Base-by-base conservation (phyloP, 768 basidiomycete species). In the Obba rivulosa region DNA sequence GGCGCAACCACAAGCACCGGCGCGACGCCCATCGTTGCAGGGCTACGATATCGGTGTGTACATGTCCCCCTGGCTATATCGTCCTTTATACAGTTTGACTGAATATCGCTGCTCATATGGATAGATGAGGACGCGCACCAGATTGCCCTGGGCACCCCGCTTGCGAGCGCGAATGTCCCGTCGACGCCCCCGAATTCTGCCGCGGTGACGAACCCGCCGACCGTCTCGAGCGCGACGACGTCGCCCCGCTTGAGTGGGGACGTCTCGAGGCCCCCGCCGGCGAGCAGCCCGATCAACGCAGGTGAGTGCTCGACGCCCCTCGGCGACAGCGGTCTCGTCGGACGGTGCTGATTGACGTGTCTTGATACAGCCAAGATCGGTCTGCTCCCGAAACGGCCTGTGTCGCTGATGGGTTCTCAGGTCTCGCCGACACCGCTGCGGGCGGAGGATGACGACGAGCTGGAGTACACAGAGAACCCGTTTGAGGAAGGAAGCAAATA, bases 381-480 rank as follows among this genome's bases (percentile, higher is more conserved):
- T 20, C 63, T 89, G 21, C 68, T 88, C 17, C 86, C 86, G 4
- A 87, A 86, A 65, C 77, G 81, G 0, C 85, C 86, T 5, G 86
- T 89, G 13, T 81, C 84, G 8, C 70, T 85, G 28, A 60, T 70
- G 17, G 59, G 57, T 51, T 52, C 59, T 34, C 55, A 61, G 48
- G 49, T 63, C 3, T 59, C 73, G 17, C 71, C 66, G 39, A 60
- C 67, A 9, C 61, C 59, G 23, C 28, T 28, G 44, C 38, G 35
- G n/a, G 56, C 37, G 43, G 65, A 73, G 21, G 69, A 73, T 36
- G 69, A 74, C 7, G 80, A 81, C 46, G 81, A 78, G n/a, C 58
- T 85, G 28, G 85, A 86, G 63, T 87, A 85, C 62, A 74, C 77
- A 3, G 83, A 86, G 72, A 86, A 80, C 56, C 85, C 85, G 31